Base-by-base conservation (phyloP, 768 basidiomycete species). In the Mycena indigotica region DNA sequence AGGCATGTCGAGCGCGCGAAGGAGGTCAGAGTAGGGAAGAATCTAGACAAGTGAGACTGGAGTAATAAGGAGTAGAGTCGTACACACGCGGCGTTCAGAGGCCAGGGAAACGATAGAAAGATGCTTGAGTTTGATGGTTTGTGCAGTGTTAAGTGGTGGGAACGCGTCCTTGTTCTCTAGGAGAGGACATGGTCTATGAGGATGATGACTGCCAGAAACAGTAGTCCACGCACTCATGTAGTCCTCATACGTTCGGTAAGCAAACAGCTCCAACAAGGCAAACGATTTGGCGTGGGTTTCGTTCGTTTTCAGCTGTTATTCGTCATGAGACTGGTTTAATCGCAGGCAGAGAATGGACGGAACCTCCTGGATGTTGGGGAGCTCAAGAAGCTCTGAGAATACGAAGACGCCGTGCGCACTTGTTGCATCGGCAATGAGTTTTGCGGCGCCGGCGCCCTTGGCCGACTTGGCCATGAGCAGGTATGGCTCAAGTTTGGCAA, bases 401-500 rank as follows among this genome's bases (percentile, higher is more conserved):
- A 94, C 90, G 70, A 91, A 96, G 45, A 97, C 91, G 10, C 94
- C 95, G 16, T 88, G 87, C 0, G 95, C 92, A 41, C 91, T 83
- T 24, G 89, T 94, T 53, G 88, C 95, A 68, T 97, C 89, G 66
- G 86, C 81, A 28, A 95, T 75, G 54, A 95, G 83, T 69, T 95
- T 95, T 5, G 93, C 95, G 0, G 95, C 94, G 0, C 91, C 93
- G 0, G 93, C 93, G 1, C 96, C 96, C 68, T 93, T 95, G 10
- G 91, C 84, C 0, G 91, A 91, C 70, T 95, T 95, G 3, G 89
- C 93, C 75, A 98, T 93, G 58, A 98, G 83, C 40, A 97, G 71
- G 72, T 90, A 97, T 0, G 94, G 93, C 74, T 98, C 95, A 12
- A 94, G 80, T 64, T 88, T 91, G 16, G 85, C 77, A 4, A 83